phyloP scores from a whole-genome alignment of 495 filamentous ascomycete genomes.

The Penicillium antarcticum region DNA sequence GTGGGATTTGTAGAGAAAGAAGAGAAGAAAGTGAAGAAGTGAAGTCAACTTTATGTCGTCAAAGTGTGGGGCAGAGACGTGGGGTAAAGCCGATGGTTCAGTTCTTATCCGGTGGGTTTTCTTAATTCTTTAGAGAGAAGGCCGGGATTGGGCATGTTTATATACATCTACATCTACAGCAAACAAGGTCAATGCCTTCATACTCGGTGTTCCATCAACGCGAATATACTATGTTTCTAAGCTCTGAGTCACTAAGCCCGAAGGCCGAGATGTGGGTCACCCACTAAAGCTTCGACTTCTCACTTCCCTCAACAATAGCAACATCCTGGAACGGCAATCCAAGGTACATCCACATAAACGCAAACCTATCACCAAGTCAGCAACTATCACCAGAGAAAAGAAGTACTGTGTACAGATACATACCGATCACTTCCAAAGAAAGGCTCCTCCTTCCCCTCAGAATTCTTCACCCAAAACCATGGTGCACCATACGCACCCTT shows the following conservation, averaged over 20 bases:
- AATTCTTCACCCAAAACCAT: conserved; percentile 70
- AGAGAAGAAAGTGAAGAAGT: neutral
- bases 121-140: neutral
- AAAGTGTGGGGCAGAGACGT: conserved; percentile 21
- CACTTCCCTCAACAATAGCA: conserved; percentile 19
- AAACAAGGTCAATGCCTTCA: too few species aligned
- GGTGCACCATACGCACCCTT: conserved; percentile 71
- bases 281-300: conserved; percentile 18
- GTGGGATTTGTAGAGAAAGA: neutral
- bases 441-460: conserved; percentile 54
- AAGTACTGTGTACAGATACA: conserved; percentile 17
- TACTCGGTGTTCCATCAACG: neutral
- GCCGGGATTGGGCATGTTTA: neutral
- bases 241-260: conserved; percentile 16
- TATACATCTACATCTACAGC: too few species aligned
- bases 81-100: conserved; percentile 13
- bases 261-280: conserved; percentile 7
- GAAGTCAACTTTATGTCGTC: neutral
- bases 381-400: conserved; percentile 11
- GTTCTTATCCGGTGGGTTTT: conserved; percentile 14
- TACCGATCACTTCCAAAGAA: conserved; percentile 79
- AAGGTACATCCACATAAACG: conserved; percentile 41
- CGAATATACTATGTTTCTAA: conserved; percentile 5
- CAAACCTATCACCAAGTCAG: conserved; percentile 17
- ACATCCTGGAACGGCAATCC: conserved; percentile 36